Evolutionary conservation across 2,329 filamentous ascomycete species (phyloP).

Genomic region (Paecilomyces fulvus): DNA sequence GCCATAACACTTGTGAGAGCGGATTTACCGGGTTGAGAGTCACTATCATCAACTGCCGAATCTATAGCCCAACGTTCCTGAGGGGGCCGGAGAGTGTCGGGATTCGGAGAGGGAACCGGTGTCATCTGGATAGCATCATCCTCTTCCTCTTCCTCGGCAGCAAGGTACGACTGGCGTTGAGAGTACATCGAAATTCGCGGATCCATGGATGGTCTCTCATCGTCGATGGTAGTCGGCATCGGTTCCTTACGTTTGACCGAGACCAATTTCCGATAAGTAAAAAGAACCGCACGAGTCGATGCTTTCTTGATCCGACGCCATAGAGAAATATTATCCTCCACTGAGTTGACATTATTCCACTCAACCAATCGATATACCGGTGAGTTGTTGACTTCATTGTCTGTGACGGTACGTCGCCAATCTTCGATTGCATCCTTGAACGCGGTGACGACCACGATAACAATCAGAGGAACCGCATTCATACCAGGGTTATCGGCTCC

Average conservation of each 20-base stretch:
- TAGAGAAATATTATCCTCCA: constrained; percentile 71
- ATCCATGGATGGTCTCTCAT: constrained; percentile 55
- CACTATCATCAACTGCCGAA: constrained; percentile 19
- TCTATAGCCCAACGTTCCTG: constrained; percentile 31
- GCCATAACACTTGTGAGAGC: constrained; percentile 16
- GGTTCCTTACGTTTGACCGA: constrained; percentile 40
- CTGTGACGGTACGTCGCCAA: constrained; percentile 80
- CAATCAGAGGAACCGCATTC: constrained; percentile 82
- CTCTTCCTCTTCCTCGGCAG: constrained; percentile 32
- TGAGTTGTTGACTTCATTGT: constrained; percentile 93
- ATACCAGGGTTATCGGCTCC: constrained; percentile 84
- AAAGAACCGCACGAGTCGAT: constrained; percentile 55
- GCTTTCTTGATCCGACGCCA: constrained; percentile 93
- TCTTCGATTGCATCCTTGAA: constrained; percentile 96
- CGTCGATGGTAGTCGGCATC: constrained; percentile 19
- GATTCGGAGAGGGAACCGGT: constrained; percentile 74
- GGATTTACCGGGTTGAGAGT: constrained; percentile 23
- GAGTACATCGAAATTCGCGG: constrained; percentile 50
- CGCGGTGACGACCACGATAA: constrained; percentile 80
- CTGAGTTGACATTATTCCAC: constrained; percentile 89
- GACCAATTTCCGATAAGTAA: constrained; percentile 46
- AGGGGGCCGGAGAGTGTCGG: constrained; percentile 39
- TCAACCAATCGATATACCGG: constrained; percentile 81
- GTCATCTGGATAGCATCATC: constrained; percentile 86
- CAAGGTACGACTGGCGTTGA: constrained; percentile 45